Base-by-base conservation (phyloP, 306 rosid genomes). In the Begonia masoniana region DNA sequence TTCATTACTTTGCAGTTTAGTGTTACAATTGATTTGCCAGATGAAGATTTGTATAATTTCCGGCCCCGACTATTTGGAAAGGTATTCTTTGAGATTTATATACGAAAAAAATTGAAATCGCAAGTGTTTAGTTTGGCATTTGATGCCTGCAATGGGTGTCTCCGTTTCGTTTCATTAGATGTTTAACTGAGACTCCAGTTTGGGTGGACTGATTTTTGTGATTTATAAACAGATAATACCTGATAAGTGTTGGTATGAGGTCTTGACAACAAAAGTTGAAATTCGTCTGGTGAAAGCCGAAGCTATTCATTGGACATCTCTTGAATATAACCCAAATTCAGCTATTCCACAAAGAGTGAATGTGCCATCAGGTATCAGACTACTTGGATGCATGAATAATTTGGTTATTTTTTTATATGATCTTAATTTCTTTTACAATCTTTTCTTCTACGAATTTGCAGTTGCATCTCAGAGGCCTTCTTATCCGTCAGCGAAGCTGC, bases 31-130 rank as follows among this genome's bases (percentile, higher is more conserved):
- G 65, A 52, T 16, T 12, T 61, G 4, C 65, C 65, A 19, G 57
- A 51, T 39, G 58, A 52, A 61, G 58, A 61, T 51, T 42, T 19
- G 36, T 61, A 41, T 31, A 19, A 19, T 14, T 61, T 61, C 15
- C 65, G 52, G 12, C 51, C 65, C 16, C 57, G 65, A 52, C 39
- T 61, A 15, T 61, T 61, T 51, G 65, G 56, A n/a, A 61, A 61
- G 58, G 65, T 61, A 45, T 10, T 45, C 8, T 5, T 7, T 7
- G 39, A 31, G 39, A 5, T 5, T 31, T 31, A 31, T 31, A 3
- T 21, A 21, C 4, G 3, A 21, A 21, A 21, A 21, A 21, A 3
- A 21, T 21, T 21, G 24, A 21, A 21, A 21, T 21, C 3, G 24
- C 24, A 21, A 21, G 24, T 3, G 24, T 21, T 21, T 21, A 21